Evolutionary conservation across 257 asterid genomes (phyloP).

Genomic region (Cordia subcordata): DNA sequence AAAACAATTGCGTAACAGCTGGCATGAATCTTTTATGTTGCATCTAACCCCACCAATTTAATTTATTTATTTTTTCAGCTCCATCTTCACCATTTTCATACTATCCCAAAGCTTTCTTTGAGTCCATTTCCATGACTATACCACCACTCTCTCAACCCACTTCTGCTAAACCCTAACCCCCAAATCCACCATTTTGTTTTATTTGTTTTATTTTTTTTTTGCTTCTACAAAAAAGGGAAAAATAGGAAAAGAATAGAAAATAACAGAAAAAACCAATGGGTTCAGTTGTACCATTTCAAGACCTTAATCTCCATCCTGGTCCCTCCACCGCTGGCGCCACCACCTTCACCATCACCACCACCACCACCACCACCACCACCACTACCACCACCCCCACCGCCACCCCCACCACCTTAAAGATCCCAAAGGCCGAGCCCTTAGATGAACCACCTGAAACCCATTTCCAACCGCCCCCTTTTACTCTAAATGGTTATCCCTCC

Average conservation of each 20-base stretch:
- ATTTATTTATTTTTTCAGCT: background rate
- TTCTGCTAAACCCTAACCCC: background rate
- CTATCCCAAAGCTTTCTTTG: too few relatives aligned
- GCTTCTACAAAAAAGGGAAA: background rate
- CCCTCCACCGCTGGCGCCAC: slow-evolving; percentile 2
- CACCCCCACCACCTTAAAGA: slow-evolving; percentile 11
- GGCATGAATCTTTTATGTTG: background rate
- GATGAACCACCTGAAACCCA: slow-evolving; percentile 20
- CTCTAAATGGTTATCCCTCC: background rate
- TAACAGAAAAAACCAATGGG: background rate
- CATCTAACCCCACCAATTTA: background rate
- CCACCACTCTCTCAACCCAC: background rate
- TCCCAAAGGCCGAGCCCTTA: slow-evolving; percentile 40
- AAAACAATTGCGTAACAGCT: too few relatives aligned
- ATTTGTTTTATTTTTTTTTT: too few relatives aligned
- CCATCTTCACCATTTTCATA: background rate
- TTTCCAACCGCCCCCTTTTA: background rate
- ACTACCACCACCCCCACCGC: slow-evolving; percentile 11
- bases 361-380: slow-evolving; percentile 9
- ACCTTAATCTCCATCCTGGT: slow-evolving; percentile 7
- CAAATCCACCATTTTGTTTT: background rate
- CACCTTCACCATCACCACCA: background rate
- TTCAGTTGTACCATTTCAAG: slow-evolving; percentile 3
- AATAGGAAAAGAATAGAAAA: background rate
- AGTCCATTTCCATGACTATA: background rate